phyloP scores from a whole-genome alignment of 345 rosid species.

The Boechera divaricarpa region DNA sequence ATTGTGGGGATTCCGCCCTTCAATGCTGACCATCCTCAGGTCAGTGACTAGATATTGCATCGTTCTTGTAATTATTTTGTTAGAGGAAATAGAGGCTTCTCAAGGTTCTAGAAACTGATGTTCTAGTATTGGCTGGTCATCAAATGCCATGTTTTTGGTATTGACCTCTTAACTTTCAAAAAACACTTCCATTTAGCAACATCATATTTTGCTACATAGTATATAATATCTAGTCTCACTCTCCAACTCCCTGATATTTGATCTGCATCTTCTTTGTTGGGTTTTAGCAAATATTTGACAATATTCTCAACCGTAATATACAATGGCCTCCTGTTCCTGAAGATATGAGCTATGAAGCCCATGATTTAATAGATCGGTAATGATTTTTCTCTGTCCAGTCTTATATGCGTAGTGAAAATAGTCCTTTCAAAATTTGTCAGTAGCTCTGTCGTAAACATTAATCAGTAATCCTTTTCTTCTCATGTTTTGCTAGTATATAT shows the following conservation, averaged over 20 bases:
- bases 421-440: neutral
- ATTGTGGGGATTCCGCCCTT: constrained; percentile 92
- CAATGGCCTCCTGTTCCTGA: constrained; percentile 87
- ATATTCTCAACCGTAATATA: constrained; percentile 90
- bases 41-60: constrained; percentile 34
- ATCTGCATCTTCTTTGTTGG: constrained; percentile 38
- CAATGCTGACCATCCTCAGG: constrained; percentile 60
- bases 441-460: constrained; percentile 16
- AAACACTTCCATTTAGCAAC: neutral
- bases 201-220: neutral
- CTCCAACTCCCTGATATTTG: constrained; percentile 18
- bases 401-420: constrained; percentile 7
- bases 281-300: constrained; percentile 82
- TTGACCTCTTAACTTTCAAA: constrained; percentile 14
- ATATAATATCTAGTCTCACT: constrained; percentile 5
- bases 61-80: constrained; percentile 3
- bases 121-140: constrained; percentile 6
- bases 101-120: constrained; percentile 13
- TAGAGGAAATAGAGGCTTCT: constrained; percentile 16
- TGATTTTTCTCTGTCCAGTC: neutral
- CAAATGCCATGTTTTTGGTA: neutral
- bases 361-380: constrained; percentile 82
- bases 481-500: constrained; percentile 21
- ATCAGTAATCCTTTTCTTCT: constrained; percentile 6
- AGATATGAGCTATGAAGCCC: constrained; percentile 83